A percentile compares a stretch with the other conserved stretches of the same genome.
These are phyloP conservation scores for Colletotrichum eremochloae DNA, from an alignment of 2,329 filamentous ascomycete species.

Conservation along the genomic window DNA sequence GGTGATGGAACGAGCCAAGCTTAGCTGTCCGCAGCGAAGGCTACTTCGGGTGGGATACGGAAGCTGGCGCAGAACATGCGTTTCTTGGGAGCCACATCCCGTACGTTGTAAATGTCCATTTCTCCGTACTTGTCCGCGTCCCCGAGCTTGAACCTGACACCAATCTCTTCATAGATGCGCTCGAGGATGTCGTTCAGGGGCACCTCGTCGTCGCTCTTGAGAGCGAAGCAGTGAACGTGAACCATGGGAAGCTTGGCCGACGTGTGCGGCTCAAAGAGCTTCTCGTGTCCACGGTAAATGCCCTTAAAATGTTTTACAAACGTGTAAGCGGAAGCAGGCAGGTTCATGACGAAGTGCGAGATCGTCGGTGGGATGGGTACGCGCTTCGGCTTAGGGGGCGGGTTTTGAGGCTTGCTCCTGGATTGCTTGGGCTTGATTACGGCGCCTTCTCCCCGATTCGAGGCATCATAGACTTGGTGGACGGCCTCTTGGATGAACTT, in stretches of 20 bases:
- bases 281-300: constrained; percentile 79
- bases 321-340: constrained; percentile 88
- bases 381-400: constrained; percentile 53
- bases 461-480: constrained; percentile 68
- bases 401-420: constrained; percentile 53
- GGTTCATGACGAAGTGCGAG: constrained; percentile 98
- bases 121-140: constrained; percentile 62
- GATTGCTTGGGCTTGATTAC: constrained; percentile 64
- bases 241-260: constrained; percentile 78
- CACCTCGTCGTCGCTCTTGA: constrained; percentile 81
- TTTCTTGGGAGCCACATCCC: constrained; percentile 93
- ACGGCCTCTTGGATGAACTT: constrained; percentile 82
- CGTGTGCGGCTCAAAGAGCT: constrained; percentile 73
- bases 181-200: constrained; percentile 65
- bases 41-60: constrained; percentile 83
- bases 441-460: constrained; percentile 64
- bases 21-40: constrained; percentile 68
- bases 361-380: constrained; percentile 79
- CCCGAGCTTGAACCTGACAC: constrained; percentile 56
- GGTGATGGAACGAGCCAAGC: background rate
- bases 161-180: constrained; percentile 57
- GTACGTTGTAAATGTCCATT: constrained; percentile 75
- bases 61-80: constrained; percentile 98
- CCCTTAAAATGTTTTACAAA: constrained; percentile 85
- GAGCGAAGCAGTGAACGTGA: constrained; percentile 95